Percentiles rank a stretch among this genome's conserved stretches.
Evolutionary conservation across 192 early-diverging fungal genomes (phyloP).

Genomic region (Phlyctochytrium planicorne): DNA sequence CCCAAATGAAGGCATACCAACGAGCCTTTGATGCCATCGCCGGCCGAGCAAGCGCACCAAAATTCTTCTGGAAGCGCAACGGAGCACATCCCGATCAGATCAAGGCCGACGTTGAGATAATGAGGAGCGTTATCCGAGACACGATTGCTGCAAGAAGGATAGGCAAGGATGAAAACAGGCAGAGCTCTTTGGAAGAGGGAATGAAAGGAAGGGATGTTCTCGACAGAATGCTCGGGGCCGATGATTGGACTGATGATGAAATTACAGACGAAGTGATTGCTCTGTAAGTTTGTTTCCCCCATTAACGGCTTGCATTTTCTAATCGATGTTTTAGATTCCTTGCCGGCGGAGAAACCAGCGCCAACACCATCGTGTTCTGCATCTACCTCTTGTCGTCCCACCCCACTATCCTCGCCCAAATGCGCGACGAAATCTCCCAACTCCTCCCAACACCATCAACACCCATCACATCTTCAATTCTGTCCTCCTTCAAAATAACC

Average conservation of each 20-base stretch:
- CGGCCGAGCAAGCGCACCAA: neutral
- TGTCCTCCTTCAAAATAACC: constrained; percentile 23
- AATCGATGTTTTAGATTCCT: too few species aligned
- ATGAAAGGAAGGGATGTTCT: constrained; percentile 31
- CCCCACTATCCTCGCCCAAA: constrained; percentile 18
- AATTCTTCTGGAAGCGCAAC: neutral
- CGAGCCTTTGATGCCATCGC: neutral
- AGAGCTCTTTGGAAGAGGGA: neutral
- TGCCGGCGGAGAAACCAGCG: constrained; percentile 39
- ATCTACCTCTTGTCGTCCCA: constrained; percentile 16
- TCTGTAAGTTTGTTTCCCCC: too few species aligned
- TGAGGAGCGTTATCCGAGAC: neutral
- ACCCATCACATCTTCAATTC: neutral
- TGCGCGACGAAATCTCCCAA: neutral
- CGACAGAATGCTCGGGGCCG: constrained; percentile 32
- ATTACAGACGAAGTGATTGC: constrained; percentile 40
- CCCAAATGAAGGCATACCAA: neutral
- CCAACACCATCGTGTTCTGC: constrained; percentile 37
- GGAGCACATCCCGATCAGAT: neutral
- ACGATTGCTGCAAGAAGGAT: too few species aligned
- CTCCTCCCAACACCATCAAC: neutral
- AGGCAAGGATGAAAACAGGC: too few species aligned
- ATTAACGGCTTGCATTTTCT: too few species aligned
- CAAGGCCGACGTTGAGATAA: neutral
- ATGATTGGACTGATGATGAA: constrained; percentile 34